Conservation (phyloP, 306 rosid species). For the Neltuma alba region DNA sequence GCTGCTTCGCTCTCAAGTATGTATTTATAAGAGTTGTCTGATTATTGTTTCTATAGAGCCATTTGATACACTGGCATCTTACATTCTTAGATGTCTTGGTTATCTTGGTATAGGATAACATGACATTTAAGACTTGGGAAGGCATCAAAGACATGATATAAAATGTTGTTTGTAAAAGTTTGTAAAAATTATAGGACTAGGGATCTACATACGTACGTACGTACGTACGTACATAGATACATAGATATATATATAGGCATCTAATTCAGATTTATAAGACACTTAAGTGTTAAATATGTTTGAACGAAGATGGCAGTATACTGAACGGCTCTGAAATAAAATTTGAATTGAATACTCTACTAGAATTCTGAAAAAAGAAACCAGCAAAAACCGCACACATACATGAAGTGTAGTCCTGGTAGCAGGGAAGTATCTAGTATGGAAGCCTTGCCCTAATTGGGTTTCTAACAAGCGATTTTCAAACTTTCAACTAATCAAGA, state of each 20-base stretch:
- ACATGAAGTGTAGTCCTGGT: slow-evolving; percentile 20
- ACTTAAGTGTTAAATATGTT: background rate
- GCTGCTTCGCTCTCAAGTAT: slow-evolving; percentile 76
- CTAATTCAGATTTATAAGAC: background rate
- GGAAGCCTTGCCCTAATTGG: slow-evolving; percentile 25
- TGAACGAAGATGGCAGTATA: background rate
- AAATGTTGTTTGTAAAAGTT: background rate
- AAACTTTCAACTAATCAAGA: slow-evolving; percentile 21
- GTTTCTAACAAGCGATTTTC: slow-evolving; percentile 20
- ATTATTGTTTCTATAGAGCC: slow-evolving; percentile 18
- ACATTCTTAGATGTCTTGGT: background rate
- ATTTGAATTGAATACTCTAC: background rate
- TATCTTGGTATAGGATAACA: background rate
- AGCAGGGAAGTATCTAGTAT: slow-evolving; percentile 19
- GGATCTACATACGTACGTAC: background rate
- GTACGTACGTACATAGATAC: too few relatives aligned
- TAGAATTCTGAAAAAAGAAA: background rate
- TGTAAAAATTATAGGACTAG: background rate
- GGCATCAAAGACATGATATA: background rate
- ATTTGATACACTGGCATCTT: background rate
- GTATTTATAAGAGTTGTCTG: slow-evolving; percentile 31
- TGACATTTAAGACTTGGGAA: background rate
- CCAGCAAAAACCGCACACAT: slow-evolving; percentile 16
- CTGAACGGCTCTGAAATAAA: background rate
- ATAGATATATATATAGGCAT: too few relatives aligned